Evolutionary conservation across 495 filamentous ascomycete genomes (phyloP).

Genomic region (Neurospora tetrasperma): DNA sequence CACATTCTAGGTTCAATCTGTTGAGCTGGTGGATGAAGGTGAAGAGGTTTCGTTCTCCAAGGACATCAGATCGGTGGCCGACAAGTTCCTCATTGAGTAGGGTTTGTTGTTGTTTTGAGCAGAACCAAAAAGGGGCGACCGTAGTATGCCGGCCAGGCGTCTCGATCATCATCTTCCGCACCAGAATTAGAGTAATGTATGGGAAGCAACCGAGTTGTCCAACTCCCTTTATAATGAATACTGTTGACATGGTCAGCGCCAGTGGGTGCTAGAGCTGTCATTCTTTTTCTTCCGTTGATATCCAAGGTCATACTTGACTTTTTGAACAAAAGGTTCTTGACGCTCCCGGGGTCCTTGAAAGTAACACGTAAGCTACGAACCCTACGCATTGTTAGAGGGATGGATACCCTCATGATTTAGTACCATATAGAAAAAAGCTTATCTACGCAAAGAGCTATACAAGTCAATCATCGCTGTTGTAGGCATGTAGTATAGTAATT

Average conservation of each 20-base stretch:
- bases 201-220: not conserved
- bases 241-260: not conserved
- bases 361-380: not conserved
- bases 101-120: not conserved
- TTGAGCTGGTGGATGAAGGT: constrained; percentile 65
- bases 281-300: not conserved
- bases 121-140: not conserved
- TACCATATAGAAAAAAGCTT: not conserved
- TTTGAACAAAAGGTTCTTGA: not conserved
- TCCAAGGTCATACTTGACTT: not conserved
- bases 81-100: constrained; percentile 73
- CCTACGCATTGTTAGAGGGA: not conserved
- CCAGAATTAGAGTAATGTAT: not conserved
- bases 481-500: not conserved
- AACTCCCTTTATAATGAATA: not conserved
- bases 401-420: not conserved
- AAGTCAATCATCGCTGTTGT: not conserved
- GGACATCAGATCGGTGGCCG: constrained; percentile 76
- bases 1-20: constrained; percentile 49
- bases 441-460: not conserved
- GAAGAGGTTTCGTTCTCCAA: constrained; percentile 81
- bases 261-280: not conserved
- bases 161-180: not conserved
- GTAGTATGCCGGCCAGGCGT: not conserved
- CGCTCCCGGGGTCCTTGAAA: not conserved